These are phyloP conservation scores for Russula dissimulans DNA, from an alignment of 768 basidiomycete genomes.

Conservation along the genomic window DNA sequence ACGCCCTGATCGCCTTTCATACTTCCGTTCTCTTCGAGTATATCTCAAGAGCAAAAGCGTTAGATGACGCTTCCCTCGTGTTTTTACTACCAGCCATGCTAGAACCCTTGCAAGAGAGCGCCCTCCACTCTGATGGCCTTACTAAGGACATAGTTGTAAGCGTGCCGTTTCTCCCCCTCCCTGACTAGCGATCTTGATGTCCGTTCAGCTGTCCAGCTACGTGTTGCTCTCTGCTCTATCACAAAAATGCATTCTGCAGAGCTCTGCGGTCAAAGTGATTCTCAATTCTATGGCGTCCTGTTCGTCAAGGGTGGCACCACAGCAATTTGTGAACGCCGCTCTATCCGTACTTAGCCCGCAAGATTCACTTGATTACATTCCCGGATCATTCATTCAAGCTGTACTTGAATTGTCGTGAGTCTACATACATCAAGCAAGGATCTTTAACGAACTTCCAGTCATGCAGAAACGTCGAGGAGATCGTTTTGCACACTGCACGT, in stretches of 20 bases:
- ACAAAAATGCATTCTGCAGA: conserved; percentile 50
- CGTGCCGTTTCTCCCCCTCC: not conserved
- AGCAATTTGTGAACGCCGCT: conserved; percentile 56
- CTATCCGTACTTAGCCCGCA: conserved; percentile 61
- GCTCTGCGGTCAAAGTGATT: conserved; percentile 51
- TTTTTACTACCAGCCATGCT: conserved; percentile 57
- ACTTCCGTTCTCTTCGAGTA: conserved; percentile 73
- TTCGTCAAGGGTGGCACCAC: conserved; percentile 38
- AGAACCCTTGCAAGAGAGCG: conserved; percentile 38
- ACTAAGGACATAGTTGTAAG: conserved; percentile 49
- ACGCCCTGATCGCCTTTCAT: conserved; percentile 74
- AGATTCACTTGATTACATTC: conserved; percentile 40
- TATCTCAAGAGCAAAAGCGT: conserved; percentile 44
- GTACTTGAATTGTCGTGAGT: conserved; percentile 8
- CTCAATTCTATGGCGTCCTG: conserved; percentile 44
- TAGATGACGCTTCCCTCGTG: conserved; percentile 61
- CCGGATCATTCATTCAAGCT: conserved; percentile 9
- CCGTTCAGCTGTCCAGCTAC: conserved; percentile 56
- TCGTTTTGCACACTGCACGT: conserved; percentile 34
- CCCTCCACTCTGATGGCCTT: not conserved
- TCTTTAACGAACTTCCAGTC: not conserved
- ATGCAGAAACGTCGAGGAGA: conserved; percentile 38
- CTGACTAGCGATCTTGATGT: not conserved
- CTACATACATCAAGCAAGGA: not conserved
- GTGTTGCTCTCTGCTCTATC: conserved; percentile 65